Conservation (phyloP, 495 filamentous ascomycete genomes). For the Penicillium soppii region DNA sequence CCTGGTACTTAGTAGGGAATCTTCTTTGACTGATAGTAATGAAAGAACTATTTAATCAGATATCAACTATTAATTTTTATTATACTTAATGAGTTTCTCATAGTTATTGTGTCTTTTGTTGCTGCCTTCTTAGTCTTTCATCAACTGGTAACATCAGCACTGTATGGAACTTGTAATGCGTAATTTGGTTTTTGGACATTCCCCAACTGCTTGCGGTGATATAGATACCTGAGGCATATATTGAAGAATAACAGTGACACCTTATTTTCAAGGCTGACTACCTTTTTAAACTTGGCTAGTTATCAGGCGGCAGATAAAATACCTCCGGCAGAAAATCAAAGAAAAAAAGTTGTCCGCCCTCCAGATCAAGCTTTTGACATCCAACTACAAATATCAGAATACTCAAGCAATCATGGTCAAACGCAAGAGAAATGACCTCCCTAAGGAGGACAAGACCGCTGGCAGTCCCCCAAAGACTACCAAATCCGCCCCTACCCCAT, state of each 20-base stretch:
- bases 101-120: too few relatives aligned
- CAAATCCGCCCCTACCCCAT: conserved; percentile 29
- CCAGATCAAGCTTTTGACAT: conserved; percentile 16
- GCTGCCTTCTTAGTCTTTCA: neutral
- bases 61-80: too few relatives aligned
- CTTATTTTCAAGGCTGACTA: neutral
- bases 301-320: conserved; percentile 23
- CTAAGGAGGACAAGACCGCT: conserved; percentile 31
- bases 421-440: conserved; percentile 63
- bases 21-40: conserved; percentile 1
- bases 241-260: too few relatives aligned
- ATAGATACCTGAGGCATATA: conserved; percentile 9
- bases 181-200: conserved; percentile 14
- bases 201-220: conserved; percentile 15
- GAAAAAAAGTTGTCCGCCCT: conserved; percentile 23
- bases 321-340: conserved; percentile 18
- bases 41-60: neutral
- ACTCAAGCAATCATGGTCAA: conserved; percentile 59
- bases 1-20: conserved; percentile 4
- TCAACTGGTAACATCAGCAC: neutral
- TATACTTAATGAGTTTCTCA: conserved; percentile 4
- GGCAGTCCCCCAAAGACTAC: conserved; percentile 33
- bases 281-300: too few relatives aligned
- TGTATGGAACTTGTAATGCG: conserved; percentile 13
- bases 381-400: conserved; percentile 3